Base-by-base conservation (phyloP, 805 yeast genomes). In the Zygosaccharomyces siamensis region DNA sequence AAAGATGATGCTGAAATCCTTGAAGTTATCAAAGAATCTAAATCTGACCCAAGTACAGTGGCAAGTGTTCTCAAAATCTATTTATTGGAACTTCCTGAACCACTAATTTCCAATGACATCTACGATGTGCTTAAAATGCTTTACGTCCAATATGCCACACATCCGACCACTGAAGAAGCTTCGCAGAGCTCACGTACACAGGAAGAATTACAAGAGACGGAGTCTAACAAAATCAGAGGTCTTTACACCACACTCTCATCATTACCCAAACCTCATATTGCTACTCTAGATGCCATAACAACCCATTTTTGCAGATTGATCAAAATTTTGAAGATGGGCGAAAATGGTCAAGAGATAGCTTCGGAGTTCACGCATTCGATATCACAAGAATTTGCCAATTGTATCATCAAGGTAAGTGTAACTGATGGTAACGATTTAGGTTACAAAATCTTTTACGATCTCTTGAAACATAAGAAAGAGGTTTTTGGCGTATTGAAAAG, bases 271-370 rank as follows among this genome's bases (percentile, higher is more conserved):
- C 75, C 84, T 39, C 85, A 84, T 58, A 71, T 87, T 38, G 92
- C 95, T 1, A 85, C 95, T 0, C 73, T 88, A 46, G 90, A 85
- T 63, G 89, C 90, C 1, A 66, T 88, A n/a, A 76, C 83, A 33
- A 81, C 89, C 1, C 96, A 88, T 65, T 77, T 88, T 62, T 75
- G 76, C 45, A 73, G 95, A 41, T 68, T 88, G 48, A 76, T 83
- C 26, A 66, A 76, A 21, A 77, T 79, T 28, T 66, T 81, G 62
- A 60, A 73, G 62, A 67, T 78, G 75, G 61, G 72, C 62, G 54
- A 77, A 61, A 52, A 51, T 35, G 61, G 62, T 5, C 63, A 69
- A 59, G 46, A 70, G 8, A 48, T 67, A 11, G 66, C 72, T 0
- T 61, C 65, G 0, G 71, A 71, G 26, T 75, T 78, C 58, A 65